Evolutionary conservation across 1,284 basidiomycete genomes (phyloP), one percentile per base, ranked within the genome.

Genomic region (Irpex rosettiformis): DNA sequence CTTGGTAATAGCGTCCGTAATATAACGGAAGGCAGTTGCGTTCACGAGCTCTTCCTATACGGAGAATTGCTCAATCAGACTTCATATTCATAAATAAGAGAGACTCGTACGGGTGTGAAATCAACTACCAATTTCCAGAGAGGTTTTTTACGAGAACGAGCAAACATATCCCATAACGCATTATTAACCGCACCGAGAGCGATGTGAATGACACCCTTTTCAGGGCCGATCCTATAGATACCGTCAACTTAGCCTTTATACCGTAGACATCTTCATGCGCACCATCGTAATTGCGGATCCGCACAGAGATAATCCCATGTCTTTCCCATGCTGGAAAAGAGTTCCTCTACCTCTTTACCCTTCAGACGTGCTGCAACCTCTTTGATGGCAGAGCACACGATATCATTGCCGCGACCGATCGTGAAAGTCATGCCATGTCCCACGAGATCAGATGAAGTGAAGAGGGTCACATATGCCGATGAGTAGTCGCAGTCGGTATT

Each of bases 341-440:
- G 81, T 30, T 84, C 80, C 68, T 94, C 92, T 11, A 88, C 81
- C 58, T 92, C 88, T 71, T 89, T 92, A n/a, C 93, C 93, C 16
- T 96, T 76, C 6, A 98, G 81, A 18, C 91, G 85, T 64, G 83
- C 80, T 0, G 93, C 89, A 47, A 96, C 84, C 68, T 86, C 83
- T 60, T 82, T 77, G 69, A 96, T 94, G 1, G 93, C 90, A 54
- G 78, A 78, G 72, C 91, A 94, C 57, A 94, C 94, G 66, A 96
- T 94, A 62, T 98, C 96, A 70, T 96, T 98, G 25, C 94, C 94
- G 43, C 94, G 86, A 3, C 95, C 94, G 67, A 96, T 96, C n/a
- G 94, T 96, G 73, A 97, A 97, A 11, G 95, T 96, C 94, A 96
- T 94, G 55, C 95, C 94, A 67, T 93, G 86, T 29, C 94, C 94